These are phyloP conservation scores for Cordyceps javanica DNA, from an alignment of 2,329 filamentous ascomycete species.

Conservation along the genomic window DNA sequence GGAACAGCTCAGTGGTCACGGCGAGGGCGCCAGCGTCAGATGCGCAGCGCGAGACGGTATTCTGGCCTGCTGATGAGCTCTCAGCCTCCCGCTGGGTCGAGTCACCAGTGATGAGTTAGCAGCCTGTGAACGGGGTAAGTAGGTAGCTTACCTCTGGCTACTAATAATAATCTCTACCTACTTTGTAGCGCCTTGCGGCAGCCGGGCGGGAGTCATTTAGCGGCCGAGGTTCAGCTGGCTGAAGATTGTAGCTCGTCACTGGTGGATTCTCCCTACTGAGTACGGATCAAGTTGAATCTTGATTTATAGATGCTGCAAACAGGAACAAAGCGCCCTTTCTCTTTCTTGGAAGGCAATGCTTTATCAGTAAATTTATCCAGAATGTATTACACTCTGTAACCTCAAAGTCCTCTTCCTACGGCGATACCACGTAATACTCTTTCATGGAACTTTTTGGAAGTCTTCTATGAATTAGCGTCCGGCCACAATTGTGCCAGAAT, in stretches of 20 bases:
- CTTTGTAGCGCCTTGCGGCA: neutral
- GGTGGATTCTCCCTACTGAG: too few relatives aligned
- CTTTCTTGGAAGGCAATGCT: neutral
- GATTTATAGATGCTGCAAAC: too few relatives aligned
- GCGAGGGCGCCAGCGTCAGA: conserved; percentile 10
- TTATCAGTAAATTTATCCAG: neutral
- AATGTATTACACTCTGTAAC: neutral
- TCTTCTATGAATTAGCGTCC: neutral
- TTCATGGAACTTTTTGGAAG: conserved; percentile 3
- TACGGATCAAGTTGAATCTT: too few relatives aligned
- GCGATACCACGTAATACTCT: neutral
- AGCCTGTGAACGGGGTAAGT: too few relatives aligned
- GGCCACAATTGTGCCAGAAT: conserved; percentile 2
- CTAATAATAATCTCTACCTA: too few relatives aligned
- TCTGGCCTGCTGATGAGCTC: conserved; percentile 35
- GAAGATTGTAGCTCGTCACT: too few relatives aligned
- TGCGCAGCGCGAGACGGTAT: conserved; percentile 22
- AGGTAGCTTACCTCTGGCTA: too few relatives aligned
- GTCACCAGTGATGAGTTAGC: conserved; percentile 21
- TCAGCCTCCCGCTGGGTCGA: conserved; percentile 31
- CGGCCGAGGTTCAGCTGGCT: too few relatives aligned
- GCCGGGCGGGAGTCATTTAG: neutral
- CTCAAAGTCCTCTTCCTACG: neutral
- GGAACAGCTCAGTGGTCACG: conserved; percentile 16
- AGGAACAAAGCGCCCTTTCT: too few relatives aligned